Evolutionary conservation across 306 rosid species (phyloP), one percentile per base, ranked within the genome.

Genomic region (Fragaria ananassa): DNA sequence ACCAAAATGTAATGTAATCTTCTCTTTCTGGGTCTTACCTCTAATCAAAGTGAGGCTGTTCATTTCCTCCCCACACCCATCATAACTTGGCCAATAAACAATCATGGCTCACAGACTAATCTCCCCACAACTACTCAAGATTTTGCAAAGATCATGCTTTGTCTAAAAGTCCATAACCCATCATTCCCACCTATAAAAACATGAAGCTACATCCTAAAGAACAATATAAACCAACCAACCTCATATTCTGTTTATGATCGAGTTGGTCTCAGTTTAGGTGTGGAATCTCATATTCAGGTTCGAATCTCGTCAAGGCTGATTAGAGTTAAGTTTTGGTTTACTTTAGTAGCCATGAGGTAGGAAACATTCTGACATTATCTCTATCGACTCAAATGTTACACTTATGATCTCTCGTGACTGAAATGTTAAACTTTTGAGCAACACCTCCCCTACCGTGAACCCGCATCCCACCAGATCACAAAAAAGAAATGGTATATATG

Each of bases 1-100:
- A 65, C 70, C 27, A 65, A 37, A 37, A 17, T 77, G 67, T 72
- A 56, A 67, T 81, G 29, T 21, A 57, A 51, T 81, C 71, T 25
- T 47, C 68, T 65, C 69, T 10, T 21, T 56, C 23, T 21, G 3
- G 61, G 23, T 56, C 29, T n/a, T 15, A 3, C 29, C 29, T 8
- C 27, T 56, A 21, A 11, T 17, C 42, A 37, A 7, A 37, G 47
- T 29, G n/a, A 8, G 25, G 44, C 1, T 39, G 13, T 11, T 8
- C 71, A 41, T n/a, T 41, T 67, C 71, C n/a, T 35, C 25, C 27
- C 23, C 10, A 19, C 12, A 18, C 47, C 23, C 47, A 9, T 65
- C 27, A 65, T 17, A 37, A 17, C 27, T 65, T 37, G 1, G n/a
- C 49, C 47, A 19, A 19, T 7, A 10, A 3, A 2, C 8, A 35